A percentile compares a stretch with the other conserved stretches of the same genome.
These are phyloP conservation scores for Aspergillus vadensis DNA, from an alignment of 2,329 filamentous ascomycete genomes.

Conservation along the genomic window DNA sequence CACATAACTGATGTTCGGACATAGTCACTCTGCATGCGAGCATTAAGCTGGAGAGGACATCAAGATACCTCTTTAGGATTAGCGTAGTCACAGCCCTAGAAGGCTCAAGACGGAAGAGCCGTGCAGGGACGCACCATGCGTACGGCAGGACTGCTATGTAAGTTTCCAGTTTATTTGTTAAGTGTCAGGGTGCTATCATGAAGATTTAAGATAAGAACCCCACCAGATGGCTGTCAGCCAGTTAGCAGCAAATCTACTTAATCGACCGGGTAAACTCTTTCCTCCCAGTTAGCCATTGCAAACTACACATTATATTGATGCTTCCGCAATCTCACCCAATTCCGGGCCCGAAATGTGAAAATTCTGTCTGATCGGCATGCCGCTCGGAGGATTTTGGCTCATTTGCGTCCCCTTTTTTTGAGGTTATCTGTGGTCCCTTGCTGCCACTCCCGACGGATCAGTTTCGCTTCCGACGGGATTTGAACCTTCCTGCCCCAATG, in stretches of 20 bases:
- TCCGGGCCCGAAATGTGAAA: background rate
- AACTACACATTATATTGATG: background rate
- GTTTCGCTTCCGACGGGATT: background rate
- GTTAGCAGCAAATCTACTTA: no score
- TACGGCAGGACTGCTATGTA: no score
- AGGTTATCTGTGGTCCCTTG: background rate
- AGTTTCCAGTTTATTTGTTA: no score
- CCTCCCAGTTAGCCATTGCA: background rate
- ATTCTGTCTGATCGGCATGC: background rate
- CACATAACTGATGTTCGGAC: no score
- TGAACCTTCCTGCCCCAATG: background rate
- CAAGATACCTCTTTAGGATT: no score
- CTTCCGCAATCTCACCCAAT: no score
- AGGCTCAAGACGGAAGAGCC: no score
- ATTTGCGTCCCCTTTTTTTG: background rate
- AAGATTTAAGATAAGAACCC: background rate
- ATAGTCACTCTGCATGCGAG: no score
- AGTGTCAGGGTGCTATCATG: background rate
- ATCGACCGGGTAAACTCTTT: background rate
- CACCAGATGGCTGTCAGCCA: background rate
- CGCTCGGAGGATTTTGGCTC: background rate
- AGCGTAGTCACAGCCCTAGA: no score
- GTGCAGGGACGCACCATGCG: no score
- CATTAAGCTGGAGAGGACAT: no score
- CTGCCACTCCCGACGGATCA: background rate